Percentiles rank a stretch among this genome's conserved stretches.
Conservation (phyloP, 495 filamentous ascomycete species). For the Rostrohypoxylon terebratum region DNA sequence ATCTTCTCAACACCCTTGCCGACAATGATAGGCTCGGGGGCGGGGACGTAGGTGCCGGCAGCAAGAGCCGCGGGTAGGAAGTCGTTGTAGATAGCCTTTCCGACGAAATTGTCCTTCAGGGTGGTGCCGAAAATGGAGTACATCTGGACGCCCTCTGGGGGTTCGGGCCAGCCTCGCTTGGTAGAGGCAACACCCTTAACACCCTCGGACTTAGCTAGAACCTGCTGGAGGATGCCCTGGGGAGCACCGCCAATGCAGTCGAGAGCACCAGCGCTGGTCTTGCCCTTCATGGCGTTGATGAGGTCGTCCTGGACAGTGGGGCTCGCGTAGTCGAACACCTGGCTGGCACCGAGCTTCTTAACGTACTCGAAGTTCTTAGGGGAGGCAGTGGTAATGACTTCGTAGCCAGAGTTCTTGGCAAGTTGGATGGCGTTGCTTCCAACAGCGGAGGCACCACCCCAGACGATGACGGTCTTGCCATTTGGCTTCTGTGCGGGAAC, state of each 20-base stretch:
- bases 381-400: slow-evolving; percentile 67
- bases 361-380: slow-evolving; percentile 66
- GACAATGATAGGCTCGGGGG: slow-evolving; percentile 32
- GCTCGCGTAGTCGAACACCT: slow-evolving; percentile 69
- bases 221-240: slow-evolving; percentile 39
- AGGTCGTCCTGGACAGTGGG: slow-evolving; percentile 49
- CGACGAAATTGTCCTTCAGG: slow-evolving; percentile 49
- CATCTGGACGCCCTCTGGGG: slow-evolving; percentile 30
- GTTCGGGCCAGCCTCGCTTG: slow-evolving; percentile 39
- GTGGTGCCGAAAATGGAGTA: slow-evolving; percentile 36
- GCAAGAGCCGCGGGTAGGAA: slow-evolving; percentile 33
- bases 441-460: slow-evolving; percentile 70
- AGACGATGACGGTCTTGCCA: slow-evolving; percentile 65
- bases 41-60: slow-evolving; percentile 30
- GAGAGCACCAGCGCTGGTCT: slow-evolving; percentile 38
- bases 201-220: slow-evolving; percentile 23
- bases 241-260: slow-evolving; percentile 35
- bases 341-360: slow-evolving; percentile 64
- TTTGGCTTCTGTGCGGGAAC: slow-evolving; percentile 45
- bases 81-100: slow-evolving; percentile 47
- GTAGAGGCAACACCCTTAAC: slow-evolving; percentile 39
- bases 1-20: slow-evolving; percentile 39
- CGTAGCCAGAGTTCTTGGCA: slow-evolving; percentile 66
- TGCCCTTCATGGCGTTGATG: slow-evolving; percentile 46
- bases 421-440: slow-evolving; percentile 73